These are phyloP conservation scores for Canavalia ensiformis DNA, from an alignment of 306 rosid species.

Conservation along the genomic window DNA sequence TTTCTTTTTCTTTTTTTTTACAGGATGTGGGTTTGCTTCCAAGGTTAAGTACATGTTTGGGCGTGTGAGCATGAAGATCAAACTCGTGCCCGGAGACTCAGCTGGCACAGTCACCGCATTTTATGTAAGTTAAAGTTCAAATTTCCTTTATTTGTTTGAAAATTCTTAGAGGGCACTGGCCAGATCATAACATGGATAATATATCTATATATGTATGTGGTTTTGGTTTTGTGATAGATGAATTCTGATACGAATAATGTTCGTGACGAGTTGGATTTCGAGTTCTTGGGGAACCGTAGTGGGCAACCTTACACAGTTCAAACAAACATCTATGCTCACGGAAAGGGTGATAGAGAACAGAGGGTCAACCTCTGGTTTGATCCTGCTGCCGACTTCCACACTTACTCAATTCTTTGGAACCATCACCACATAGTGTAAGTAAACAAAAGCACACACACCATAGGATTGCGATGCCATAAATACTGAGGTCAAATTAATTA, in stretches of 20 bases:
- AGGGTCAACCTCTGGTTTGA: constrained; percentile 96
- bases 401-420: constrained; percentile 83
- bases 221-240: constrained; percentile 54
- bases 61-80: constrained; percentile 96
- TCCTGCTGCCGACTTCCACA: constrained; percentile 81
- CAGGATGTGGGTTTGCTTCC: constrained; percentile 95
- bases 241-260: constrained; percentile 69
- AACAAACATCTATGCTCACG: constrained; percentile 85
- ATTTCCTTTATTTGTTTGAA: neutral
- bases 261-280: constrained; percentile 94
- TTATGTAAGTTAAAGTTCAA: constrained; percentile 60
- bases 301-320: constrained; percentile 96
- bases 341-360: constrained; percentile 89
- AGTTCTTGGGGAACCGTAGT: constrained; percentile 89
- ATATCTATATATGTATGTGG: too few species aligned
- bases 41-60: constrained; percentile 79
- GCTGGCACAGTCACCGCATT: constrained; percentile 98
- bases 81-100: constrained; percentile 89
- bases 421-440: constrained; percentile 78
- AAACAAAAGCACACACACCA: neutral
- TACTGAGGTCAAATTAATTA: too few species aligned
- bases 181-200: too few species aligned
- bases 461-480: too few species aligned
- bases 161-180: neutral
- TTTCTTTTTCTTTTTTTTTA: neutral